Base-by-base conservation (phyloP, 805 yeast species). In the Candida loeiensis region DNA sequence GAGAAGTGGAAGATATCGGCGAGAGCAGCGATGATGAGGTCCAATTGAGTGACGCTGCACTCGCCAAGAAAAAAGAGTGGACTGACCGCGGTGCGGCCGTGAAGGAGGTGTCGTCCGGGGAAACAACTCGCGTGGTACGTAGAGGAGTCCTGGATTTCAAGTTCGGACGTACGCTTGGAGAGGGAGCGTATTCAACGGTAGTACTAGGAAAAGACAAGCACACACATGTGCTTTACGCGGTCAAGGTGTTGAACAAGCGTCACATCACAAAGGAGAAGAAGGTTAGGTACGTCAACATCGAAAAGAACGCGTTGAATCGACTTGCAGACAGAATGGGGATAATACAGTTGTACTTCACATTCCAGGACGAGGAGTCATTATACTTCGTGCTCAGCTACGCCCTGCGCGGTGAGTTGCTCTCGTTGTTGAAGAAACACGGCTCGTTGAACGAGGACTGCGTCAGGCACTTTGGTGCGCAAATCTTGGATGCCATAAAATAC, bases 281-380 rank as follows among this genome's bases (percentile, higher is more conserved):
- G 54, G 93, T 85, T 22, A 85, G 85, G 55, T 85, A 85, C 56
- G 95, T 85, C 36, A 85, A 83, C 55, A 82, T 85, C 40, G 95
- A 85, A 54, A 85, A 85, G 53, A 82, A 82, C 54, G 85, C 95
- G 0, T 68, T 85, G 49, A 85, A 85, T 54, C 66, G 89, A 43
- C 66, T 85, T 44, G 81, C 79, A 36, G 61, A 71, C 41, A 59
- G 83, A 35, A 61, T 71, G 49, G 88, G 90, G 3, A 72, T 85
- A 4, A 75, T 85, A 12, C 81, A 81, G 43, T 60, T 85, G 42
- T 84, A 74, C 54, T 85, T 81, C 59, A 85, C 95, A 0, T 85
- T 85, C 51, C 95, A 85, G 58, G 95, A 85, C 56, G 82, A 81
- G 47, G 66, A 76, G 22, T 79, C 83, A 29, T 62, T 85, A 16